phyloP scores from a whole-genome alignment of 345 rosid genomes.

The Melaleuca alternifolia region DNA sequence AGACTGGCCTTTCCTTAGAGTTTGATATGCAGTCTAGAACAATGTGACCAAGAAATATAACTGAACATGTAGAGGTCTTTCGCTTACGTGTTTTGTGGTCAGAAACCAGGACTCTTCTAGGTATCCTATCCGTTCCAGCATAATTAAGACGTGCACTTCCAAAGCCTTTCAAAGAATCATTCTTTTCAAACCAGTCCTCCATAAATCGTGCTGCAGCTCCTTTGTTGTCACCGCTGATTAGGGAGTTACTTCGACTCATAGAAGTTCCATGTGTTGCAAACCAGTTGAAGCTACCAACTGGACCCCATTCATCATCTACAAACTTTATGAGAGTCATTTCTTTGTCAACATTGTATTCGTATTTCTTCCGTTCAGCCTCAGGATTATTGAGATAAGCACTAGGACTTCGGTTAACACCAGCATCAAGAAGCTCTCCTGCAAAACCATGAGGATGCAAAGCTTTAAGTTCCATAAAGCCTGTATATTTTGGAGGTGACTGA shows the following conservation, averaged over 20 bases:
- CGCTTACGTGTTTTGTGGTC: neutral
- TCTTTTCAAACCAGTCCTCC: slow-evolving; percentile 92
- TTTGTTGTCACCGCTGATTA: slow-evolving; percentile 98
- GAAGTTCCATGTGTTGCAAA: slow-evolving; percentile 99
- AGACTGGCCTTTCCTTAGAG: neutral
- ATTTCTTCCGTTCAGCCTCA: slow-evolving; percentile 53
- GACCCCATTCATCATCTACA: slow-evolving; percentile 92
- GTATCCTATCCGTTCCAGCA: slow-evolving; percentile 22
- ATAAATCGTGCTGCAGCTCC: slow-evolving; percentile 93
- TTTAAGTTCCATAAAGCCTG: neutral
- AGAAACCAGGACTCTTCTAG: slow-evolving; percentile 39
- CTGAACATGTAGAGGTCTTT: neutral
- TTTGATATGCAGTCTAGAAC: neutral
- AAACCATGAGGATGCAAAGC: neutral
- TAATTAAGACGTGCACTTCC: slow-evolving; percentile 20
- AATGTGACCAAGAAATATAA: neutral
- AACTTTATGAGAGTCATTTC: slow-evolving; percentile 96
- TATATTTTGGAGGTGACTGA: neutral
- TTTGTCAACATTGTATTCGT: slow-evolving; percentile 77
- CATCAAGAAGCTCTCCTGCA: slow-evolving; percentile 82
- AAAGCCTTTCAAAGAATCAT: slow-evolving; percentile 14
- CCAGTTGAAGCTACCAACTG: slow-evolving; percentile 96
- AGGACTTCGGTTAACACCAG: slow-evolving; percentile 92
- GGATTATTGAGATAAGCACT: slow-evolving; percentile 96
- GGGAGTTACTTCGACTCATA: slow-evolving; percentile 91